These are phyloP conservation scores for Colletotrichum cereale DNA, from an alignment of 2,329 filamentous ascomycete genomes.

Conservation along the genomic window DNA sequence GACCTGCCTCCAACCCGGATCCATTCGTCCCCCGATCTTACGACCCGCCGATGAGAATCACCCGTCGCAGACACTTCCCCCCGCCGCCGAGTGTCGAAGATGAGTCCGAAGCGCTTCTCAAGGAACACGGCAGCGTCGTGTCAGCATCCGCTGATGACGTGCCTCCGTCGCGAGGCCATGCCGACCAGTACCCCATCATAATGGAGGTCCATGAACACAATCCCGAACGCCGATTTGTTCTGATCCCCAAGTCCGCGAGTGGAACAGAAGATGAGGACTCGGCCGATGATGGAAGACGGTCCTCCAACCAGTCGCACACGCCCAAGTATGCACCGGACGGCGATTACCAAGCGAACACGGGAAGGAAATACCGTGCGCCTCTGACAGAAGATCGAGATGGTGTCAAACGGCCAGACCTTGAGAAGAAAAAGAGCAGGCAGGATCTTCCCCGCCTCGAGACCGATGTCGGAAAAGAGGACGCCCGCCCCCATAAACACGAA, in stretches of 20 bases:
- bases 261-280: conserved; percentile 39
- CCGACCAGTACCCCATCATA: conserved; percentile 78
- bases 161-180: conserved; percentile 69
- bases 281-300: conserved; percentile 43
- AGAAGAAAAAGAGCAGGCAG: conserved; percentile 52
- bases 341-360: conserved; percentile 58
- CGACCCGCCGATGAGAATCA: conserved; percentile 39
- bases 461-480: conserved; percentile 46
- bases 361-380: conserved; percentile 54
- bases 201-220: conserved; percentile 71
- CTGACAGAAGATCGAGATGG: conserved; percentile 45
- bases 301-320: conserved; percentile 39
- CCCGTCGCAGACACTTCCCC: conserved; percentile 57
- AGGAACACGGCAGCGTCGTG: conserved; percentile 63
- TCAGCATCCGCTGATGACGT: conserved; percentile 61
- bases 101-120: conserved; percentile 71
- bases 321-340: conserved; percentile 26
- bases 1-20: conserved; percentile 23
- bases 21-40: conserved; percentile 28
- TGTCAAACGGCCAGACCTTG: conserved; percentile 40
- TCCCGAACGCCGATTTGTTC: conserved; percentile 74
- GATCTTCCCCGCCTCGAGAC: conserved; percentile 62
- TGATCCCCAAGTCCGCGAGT: conserved; percentile 57
- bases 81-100: conserved; percentile 78
- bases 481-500: conserved; percentile 47